Evolutionary conservation across 768 basidiomycete genomes (phyloP), one percentile per base, ranked within the genome.

Genomic region (Fistulinella prunicolor): DNA sequence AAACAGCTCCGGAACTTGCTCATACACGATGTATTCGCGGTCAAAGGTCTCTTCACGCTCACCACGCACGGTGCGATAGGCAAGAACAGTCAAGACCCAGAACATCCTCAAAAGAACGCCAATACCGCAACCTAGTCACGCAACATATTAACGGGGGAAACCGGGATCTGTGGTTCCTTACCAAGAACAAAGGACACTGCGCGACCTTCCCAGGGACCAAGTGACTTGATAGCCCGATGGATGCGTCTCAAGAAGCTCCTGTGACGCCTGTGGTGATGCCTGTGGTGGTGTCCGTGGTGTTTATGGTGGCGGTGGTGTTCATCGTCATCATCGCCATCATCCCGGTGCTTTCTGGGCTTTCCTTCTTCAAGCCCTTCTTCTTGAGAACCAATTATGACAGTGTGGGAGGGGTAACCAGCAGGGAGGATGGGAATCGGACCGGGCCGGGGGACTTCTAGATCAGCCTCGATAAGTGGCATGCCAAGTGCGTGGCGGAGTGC

Each of bases 161-260:
- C 5, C 3, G 16, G 29, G 1, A 47, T 10, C 9, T 3, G 2
- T 4, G 5, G 36, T 21, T 24, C 73, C 80, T 57, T 42, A 81
- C 89, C 89, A 16, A 92, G 76, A 47, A 92, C 89, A 51, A 92
- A 92, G 4, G 90, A 83, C 14, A 92, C 83, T 9, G 82, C 81
- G 42, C 87, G 76, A 42, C 88, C 88, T 67, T 92, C 89, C 88
- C 89, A 91, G 17, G 81, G 81, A 12, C 88, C 86, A 14, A 92
- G 79, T 8, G 78, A 65, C 72, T 80, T 80, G 46, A 91, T 67
- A 3, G 88, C 84, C 46, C 68, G 69, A 58, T 83, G 79, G 52
- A 91, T 68, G 38, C 89, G 82, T 38, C 64, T 69, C 39, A 77
- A 49, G 76, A 88, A 87, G 28, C 76, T 68, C 44, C 69, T 62